A percentile compares a stretch with the other conserved stretches of the same genome.
Conservation (phyloP, 1,139 yeast species). For the Torulaspora globosa region DNA sequence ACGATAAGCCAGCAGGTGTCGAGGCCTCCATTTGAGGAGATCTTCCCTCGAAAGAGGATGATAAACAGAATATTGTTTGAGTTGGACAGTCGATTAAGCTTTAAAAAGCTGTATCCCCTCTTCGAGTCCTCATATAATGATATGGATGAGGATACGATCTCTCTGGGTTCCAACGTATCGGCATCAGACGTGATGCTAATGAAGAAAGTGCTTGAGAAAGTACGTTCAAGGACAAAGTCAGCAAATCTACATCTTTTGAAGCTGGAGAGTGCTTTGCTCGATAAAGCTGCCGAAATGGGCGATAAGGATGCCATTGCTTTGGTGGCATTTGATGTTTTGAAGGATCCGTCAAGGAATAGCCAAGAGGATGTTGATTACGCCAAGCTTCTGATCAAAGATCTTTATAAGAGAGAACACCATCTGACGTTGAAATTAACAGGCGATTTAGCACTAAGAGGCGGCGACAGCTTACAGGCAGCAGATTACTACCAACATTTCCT, state of each 20-base stretch:
- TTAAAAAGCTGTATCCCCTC: constrained; percentile 51
- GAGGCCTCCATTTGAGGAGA: constrained; percentile 46
- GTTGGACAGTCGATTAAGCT: constrained; percentile 54
- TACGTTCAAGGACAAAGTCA: constrained; percentile 58
- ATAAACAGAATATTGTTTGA: constrained; percentile 62
- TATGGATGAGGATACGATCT: constrained; percentile 39
- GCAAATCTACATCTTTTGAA: constrained; percentile 52
- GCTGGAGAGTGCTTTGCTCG: constrained; percentile 67
- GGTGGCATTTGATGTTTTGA: constrained; percentile 59
- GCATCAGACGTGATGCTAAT: constrained; percentile 63
- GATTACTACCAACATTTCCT: constrained; percentile 60
- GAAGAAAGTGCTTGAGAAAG: constrained; percentile 60
- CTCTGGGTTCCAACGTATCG: constrained; percentile 44
- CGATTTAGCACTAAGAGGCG: constrained; percentile 55
- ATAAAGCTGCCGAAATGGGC: constrained; percentile 79
- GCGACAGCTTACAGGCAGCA: constrained; percentile 49
- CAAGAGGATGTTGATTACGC: constrained; percentile 62
- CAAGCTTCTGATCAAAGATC: constrained; percentile 52
- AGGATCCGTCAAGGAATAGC: constrained; percentile 25
- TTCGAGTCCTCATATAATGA: constrained; percentile 48
- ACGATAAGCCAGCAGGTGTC: neutral
- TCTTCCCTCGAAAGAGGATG: constrained; percentile 57
- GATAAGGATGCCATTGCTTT: constrained; percentile 75
- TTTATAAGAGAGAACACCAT: constrained; percentile 61
- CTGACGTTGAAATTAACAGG: constrained; percentile 69